A percentile compares a stretch with the other conserved stretches of the same genome.
phyloP scores from a whole-genome alignment of 2,329 filamentous ascomycete species.

The Grosmannia clavigera region DNA sequence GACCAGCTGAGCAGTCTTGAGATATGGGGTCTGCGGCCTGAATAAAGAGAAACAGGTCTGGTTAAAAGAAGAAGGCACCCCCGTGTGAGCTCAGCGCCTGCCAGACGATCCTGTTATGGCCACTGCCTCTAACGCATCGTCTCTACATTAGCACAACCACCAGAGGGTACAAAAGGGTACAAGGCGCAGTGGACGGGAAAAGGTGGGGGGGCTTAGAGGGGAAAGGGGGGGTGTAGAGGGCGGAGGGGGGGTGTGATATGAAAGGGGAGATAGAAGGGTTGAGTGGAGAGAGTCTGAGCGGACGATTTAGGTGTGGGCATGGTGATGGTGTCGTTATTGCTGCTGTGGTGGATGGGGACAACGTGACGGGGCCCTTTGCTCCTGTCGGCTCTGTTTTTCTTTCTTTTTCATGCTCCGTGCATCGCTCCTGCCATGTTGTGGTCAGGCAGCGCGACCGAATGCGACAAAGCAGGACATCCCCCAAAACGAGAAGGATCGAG shows the following conservation, averaged over 20 bases:
- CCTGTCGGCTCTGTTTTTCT: too few relatives aligned
- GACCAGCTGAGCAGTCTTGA: constrained; percentile 8
- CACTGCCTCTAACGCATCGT: constrained; percentile 5
- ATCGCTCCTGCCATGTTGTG: too few relatives aligned
- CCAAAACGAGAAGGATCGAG: too few relatives aligned
- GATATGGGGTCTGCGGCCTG: constrained; percentile 4
- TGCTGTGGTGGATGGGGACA: background rate
- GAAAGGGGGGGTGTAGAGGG: background rate
- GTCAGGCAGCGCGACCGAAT: too few relatives aligned
- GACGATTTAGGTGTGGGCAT: background rate
- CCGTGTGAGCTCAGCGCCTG: constrained; percentile 3
- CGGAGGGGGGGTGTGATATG: background rate
- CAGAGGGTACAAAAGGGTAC: constrained; percentile 12
- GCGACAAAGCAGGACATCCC: too few relatives aligned
- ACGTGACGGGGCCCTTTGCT: too few relatives aligned
- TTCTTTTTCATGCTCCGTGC: too few relatives aligned
- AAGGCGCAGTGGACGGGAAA: constrained; percentile 7
- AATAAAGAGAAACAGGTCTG: constrained; percentile 7
- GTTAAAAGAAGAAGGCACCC: constrained; percentile 6
- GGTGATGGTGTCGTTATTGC: background rate
- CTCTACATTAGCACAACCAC: constrained; percentile 6
- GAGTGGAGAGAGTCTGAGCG: background rate
- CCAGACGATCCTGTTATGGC: constrained; percentile 11
- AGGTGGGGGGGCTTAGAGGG: constrained; percentile 3
- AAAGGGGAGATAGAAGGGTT: background rate